Percentiles rank a stretch among this genome's conserved stretches.
These are phyloP conservation scores for Thymus quinquecostatus DNA, from an alignment of 257 asterid genomes.

Conservation along the genomic window DNA sequence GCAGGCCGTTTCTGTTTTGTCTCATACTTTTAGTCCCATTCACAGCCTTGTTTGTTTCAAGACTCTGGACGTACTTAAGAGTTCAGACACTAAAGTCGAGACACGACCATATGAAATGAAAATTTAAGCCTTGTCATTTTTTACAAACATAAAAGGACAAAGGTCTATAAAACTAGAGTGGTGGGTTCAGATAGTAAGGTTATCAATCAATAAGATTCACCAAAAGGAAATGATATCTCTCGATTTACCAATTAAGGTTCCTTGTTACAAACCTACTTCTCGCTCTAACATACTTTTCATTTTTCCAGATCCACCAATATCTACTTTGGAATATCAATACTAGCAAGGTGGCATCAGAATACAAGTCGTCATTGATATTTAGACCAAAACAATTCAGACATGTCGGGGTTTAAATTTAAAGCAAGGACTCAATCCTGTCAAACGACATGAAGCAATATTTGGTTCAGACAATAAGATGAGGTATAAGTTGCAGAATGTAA, in stretches of 20 bases:
- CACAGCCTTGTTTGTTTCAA: conserved; percentile 5
- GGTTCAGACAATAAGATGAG: neutral
- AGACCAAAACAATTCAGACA: conserved; percentile 38
- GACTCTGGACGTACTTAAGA: neutral
- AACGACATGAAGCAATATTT: conserved; percentile 62
- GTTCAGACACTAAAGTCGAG: neutral
- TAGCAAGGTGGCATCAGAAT: conserved; percentile 22
- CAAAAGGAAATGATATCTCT: too few species aligned
- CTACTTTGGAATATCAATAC: too few species aligned
- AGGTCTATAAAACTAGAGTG: too few species aligned
- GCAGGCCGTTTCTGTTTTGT: neutral
- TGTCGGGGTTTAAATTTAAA: neutral
- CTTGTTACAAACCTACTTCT: conserved; percentile 72
- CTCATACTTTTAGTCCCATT: neutral
- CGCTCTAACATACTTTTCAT: conserved; percentile 51
- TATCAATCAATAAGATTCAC: too few species aligned
- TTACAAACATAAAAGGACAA: too few species aligned
- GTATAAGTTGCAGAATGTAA: neutral
- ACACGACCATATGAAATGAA: neutral
- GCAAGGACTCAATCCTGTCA: conserved; percentile 42
- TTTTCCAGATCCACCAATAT: conserved; percentile 55
- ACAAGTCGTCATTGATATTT: conserved; percentile 58
- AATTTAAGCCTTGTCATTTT: neutral
- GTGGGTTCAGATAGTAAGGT: too few species aligned
- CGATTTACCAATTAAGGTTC: conserved; percentile 41